Conservation (phyloP, 768 basidiomycete species). For the Lactarius vividus region DNA sequence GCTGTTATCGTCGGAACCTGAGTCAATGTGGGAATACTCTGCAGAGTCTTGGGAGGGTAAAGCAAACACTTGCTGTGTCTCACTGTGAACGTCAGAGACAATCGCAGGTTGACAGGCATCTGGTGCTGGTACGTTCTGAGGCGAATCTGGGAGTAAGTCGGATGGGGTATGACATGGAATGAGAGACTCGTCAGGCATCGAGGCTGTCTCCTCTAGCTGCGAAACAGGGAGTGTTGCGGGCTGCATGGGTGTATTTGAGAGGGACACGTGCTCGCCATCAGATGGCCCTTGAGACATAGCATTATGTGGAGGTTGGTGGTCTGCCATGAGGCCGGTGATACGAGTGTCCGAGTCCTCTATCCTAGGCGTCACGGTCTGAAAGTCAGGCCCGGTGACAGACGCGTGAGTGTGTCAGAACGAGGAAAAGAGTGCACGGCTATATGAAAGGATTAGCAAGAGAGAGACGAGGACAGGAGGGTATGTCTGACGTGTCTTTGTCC, state of each 20-base stretch:
- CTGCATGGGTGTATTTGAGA: not conserved
- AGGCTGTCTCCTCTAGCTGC: not conserved
- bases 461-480: not conserved
- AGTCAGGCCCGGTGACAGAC: not conserved
- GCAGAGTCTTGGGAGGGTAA: not conserved
- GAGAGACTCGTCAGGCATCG: constrained; percentile 5
- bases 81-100: not conserved
- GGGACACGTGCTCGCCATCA: not conserved
- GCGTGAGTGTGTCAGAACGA: not conserved
- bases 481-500: not conserved
- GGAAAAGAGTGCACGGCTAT: not conserved
- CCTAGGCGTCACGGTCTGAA: not conserved
- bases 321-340: not conserved
- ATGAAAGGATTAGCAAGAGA: not conserved
- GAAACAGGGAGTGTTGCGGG: not conserved
- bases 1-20: not conserved
- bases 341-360: not conserved
- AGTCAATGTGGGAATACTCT: not conserved
- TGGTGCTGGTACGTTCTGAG: not conserved
- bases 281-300: not conserved
- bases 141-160: not conserved
- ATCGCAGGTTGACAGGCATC: not conserved
- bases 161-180: not conserved
- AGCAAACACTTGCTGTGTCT: not conserved
- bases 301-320: not conserved